phyloP scores from a whole-genome alignment of 139 green algal species.

The Tetraselmis chui region DNA sequence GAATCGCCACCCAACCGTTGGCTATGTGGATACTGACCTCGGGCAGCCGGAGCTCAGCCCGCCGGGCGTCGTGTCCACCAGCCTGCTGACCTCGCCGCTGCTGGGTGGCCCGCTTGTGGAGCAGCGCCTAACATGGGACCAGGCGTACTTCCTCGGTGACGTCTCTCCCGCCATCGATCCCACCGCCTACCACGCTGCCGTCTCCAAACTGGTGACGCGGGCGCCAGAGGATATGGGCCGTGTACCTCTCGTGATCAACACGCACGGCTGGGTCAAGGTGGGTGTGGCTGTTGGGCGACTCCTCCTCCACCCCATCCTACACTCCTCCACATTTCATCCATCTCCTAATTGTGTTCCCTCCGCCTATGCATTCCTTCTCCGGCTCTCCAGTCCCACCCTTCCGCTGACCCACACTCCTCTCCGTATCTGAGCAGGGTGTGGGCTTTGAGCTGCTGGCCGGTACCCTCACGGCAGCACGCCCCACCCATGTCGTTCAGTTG shows the following conservation, averaged over 20 bases:
- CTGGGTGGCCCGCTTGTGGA: conserved; percentile 62
- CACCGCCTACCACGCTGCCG: conserved; percentile 40
- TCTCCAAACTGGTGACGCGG: conserved; percentile 38
- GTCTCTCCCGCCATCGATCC: conserved; percentile 58
- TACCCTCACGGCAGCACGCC: conserved; percentile 29
- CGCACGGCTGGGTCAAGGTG: conserved; percentile 73
- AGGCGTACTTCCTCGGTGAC: conserved; percentile 57
- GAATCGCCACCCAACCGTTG: conserved; percentile 31
- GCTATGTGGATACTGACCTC: conserved; percentile 75
- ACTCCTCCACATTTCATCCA: no score
- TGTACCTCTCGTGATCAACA: conserved; percentile 77
- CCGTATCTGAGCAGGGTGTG: conserved; percentile 32
- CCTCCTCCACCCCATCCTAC: neutral
- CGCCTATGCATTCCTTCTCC: neutral
- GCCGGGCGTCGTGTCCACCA: conserved; percentile 63
- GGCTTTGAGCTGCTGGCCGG: conserved; percentile 63
- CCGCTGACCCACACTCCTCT: neutral
- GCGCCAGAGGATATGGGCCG: neutral
- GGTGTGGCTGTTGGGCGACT: neutral
- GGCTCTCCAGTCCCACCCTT: neutral
- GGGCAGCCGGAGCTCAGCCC: conserved; percentile 83
- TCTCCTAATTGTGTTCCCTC: neutral
- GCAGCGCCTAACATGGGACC: conserved; percentile 19
- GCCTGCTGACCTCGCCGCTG: conserved; percentile 38
- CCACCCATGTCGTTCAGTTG: conserved; percentile 49